Base-by-base conservation (phyloP, 371 early-diverging fungal genomes). In the Circinella umbellata region DNA sequence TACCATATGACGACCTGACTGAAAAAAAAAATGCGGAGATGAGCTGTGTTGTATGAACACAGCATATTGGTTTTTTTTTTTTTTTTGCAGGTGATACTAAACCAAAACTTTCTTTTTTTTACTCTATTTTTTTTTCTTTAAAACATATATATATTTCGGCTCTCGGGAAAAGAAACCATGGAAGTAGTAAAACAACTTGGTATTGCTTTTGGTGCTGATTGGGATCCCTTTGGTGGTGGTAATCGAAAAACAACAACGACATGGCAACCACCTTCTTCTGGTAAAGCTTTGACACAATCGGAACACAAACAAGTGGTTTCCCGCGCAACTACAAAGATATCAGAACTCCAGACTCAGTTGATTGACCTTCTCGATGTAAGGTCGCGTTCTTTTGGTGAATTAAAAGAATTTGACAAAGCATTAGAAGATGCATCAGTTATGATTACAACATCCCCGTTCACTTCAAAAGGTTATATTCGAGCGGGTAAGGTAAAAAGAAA, bases 311-410 rank as follows among this genome's bases (percentile, higher is more conserved):
- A 57, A 57, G 57, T 27, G 27, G 35, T 57, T 57, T 1, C 34
- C 35, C 57, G 57, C 0, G 57, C 57, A 57, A 57, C 57, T 5
- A 57, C 57, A 27, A 27, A 20, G 57, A 57, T 57, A 34, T 10
- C 18, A 20, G 57, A 57, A 34, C 57, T 57, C 57, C 57, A 57
- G 35, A 34, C 13, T 34, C 57, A 57, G 35, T n/a, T 57, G 34
- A 18, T 57, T 57, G 62, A 61, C 39, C 62, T 61, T 8, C 62
- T 61, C 62, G 62, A 61, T 39, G 62, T 61, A 38, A 37, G 62
- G 39, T 10, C 62, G 13, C 62, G 62, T 15, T 38, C 62, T 4
- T 42, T 27, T 27, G 14, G 62, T 11, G 42, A 38, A 20, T 18
- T 61, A n/a, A 46, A 20, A 17, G 46, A 61, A 42, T 61, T 42